Evolutionary conservation across 2,329 filamentous ascomycete genomes (phyloP).

Genomic region (Knufia petricola): DNA sequence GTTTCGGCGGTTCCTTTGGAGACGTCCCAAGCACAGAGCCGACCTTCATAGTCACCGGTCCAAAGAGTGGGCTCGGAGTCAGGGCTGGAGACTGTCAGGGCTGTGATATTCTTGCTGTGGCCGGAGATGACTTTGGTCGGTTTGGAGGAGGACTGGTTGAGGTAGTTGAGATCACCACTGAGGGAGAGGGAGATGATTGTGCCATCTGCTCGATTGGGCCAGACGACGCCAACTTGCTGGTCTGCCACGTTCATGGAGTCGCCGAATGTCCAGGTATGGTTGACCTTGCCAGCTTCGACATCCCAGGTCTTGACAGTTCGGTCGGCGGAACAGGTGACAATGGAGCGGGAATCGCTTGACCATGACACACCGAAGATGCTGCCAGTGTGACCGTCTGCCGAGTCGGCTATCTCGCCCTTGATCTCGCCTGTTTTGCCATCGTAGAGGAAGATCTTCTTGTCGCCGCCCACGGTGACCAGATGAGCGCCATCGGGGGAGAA

Average conservation of each 20-base stretch:
- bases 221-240: slow-evolving; percentile 91
- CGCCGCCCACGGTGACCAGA: slow-evolving; percentile 84
- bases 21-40: slow-evolving; percentile 75
- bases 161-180: slow-evolving; percentile 81
- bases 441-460: slow-evolving; percentile 85
- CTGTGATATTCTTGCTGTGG: slow-evolving; percentile 84
- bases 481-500: slow-evolving; percentile 81
- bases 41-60: slow-evolving; percentile 88
- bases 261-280: slow-evolving; percentile 78
- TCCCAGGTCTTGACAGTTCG: slow-evolving; percentile 96
- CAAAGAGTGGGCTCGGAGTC: slow-evolving; percentile 53
- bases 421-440: slow-evolving; percentile 91
- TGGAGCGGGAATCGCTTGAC: slow-evolving; percentile 72
- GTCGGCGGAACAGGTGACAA: slow-evolving; percentile 88
- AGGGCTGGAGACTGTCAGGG: slow-evolving; percentile 49
- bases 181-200: slow-evolving; percentile 85
- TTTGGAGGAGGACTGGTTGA: slow-evolving; percentile 59
- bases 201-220: slow-evolving; percentile 72
- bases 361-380: slow-evolving; percentile 90
- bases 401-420: slow-evolving; percentile 56
- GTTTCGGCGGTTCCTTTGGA: slow-evolving; percentile 56
- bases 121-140: slow-evolving; percentile 68
- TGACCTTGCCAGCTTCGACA: slow-evolving; percentile 62
- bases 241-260: slow-evolving; percentile 60
- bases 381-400: slow-evolving; percentile 76